Evolutionary conservation across 2,329 filamentous ascomycete genomes (phyloP), one percentile per base, ranked within the genome.

Genomic region (Mycosphaerella sp.): DNA sequence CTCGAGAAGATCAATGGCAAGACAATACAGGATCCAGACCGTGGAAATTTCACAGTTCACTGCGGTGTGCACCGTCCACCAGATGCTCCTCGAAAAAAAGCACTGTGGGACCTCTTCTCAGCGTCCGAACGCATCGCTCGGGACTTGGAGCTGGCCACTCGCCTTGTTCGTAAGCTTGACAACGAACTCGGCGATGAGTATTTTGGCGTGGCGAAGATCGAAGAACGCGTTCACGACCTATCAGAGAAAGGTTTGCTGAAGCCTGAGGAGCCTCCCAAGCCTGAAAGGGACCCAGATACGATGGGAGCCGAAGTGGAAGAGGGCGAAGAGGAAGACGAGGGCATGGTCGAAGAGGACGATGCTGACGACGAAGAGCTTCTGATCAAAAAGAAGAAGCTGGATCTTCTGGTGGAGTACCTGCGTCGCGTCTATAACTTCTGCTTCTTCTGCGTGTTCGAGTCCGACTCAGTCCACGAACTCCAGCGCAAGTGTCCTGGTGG

Each of bases 391-490:
- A 97, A 98, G 76, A 90, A 93, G 65, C 81, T 98, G 44, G 93
- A 98, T 71, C 77, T 98, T 32, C 79, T 95, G 69, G 93, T 97
- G 47, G 93, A 98, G 72, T 98, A 98, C 68, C 79, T 98, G 53
- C 89, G 93, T 46, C 85, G 93, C 13, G 93, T 98, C 46, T 95
- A 94, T 78, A 96, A 93, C 72, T 97, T 98, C 73, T 98, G 93
- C 75, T 96, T 98, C 76, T 98, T 97, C 75, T 98, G 93, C 68
- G 94, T 98, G 4, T 97, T 98, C 61, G 93, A 98, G 71, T 93
- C 89, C 65, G 93, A 98, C 69, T 97, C 91, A 0, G 85, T 97
- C 17, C 93, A 98, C 65, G 93, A 98, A 71, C 77, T 98, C 59
- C 90, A 88, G 36, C 84, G 93, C 53, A 97, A 98, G 72, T 98